Percentiles rank a stretch among this genome's conserved stretches.
Conservation (phyloP, 108 stramenopile species). For the Cyclotella cryptica region DNA sequence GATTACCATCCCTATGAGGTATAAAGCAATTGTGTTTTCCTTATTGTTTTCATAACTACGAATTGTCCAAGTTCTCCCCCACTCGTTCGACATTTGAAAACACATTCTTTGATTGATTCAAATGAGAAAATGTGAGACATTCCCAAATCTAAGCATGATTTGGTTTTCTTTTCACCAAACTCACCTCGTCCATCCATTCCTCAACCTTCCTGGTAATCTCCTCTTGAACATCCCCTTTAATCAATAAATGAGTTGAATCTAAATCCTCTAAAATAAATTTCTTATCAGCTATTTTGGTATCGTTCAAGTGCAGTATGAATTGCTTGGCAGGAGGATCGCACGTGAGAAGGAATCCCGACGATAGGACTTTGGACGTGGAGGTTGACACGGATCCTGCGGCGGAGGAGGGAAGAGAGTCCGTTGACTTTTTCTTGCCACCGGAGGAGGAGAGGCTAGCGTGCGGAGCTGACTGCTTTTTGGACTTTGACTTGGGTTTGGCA, state of each 20-base stretch:
- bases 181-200: slow-evolving; percentile 74
- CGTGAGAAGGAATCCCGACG: slow-evolving; percentile 77
- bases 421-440: slow-evolving; percentile 14
- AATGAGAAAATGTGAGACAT: slow-evolving; percentile 2
- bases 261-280: slow-evolving; percentile 87
- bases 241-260: slow-evolving; percentile 81
- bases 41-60: slow-evolving; percentile 13
- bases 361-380: slow-evolving; percentile 28
- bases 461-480: slow-evolving; percentile 3
- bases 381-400: slow-evolving; percentile 7
- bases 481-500: slow-evolving; percentile 27
- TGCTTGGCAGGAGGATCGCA: slow-evolving; percentile 89
- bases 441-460: not conserved
- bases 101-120: slow-evolving; percentile 38
- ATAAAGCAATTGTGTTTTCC: too few relatives aligned
- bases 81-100: slow-evolving; percentile 50
- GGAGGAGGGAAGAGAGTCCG: slow-evolving; percentile 15
- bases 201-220: slow-evolving; percentile 83
- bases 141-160: not conserved
- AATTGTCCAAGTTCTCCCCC: slow-evolving; percentile 58
- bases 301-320: slow-evolving; percentile 76
- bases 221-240: slow-evolving; percentile 68
- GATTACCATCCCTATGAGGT: not conserved
- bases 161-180: not conserved
- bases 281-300: slow-evolving; percentile 74